These are phyloP conservation scores for Solanum aculeatissimum DNA, from an alignment of 305 asterid species.

Conservation along the genomic window DNA sequence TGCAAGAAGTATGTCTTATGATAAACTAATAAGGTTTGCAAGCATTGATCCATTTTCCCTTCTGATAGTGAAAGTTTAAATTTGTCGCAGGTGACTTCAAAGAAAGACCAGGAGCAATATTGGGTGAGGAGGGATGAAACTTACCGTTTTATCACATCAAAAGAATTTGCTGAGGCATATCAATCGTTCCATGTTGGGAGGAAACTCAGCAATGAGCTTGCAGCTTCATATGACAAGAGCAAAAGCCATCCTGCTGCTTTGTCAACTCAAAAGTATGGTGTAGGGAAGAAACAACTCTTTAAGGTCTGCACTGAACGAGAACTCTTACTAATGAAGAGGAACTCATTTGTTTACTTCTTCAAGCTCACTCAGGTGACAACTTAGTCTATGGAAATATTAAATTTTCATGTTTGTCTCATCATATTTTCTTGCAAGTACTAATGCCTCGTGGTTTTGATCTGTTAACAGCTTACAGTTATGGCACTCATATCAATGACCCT, in stretches of 20 bases:
- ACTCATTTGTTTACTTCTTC: constrained; percentile 18
- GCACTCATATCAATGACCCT: not conserved
- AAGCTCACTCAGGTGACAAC: constrained; percentile 10
- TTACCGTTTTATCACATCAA: constrained; percentile 1
- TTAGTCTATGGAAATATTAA: not conserved
- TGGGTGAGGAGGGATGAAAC: constrained; percentile 5
- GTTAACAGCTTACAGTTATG: not conserved
- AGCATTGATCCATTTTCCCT: not conserved
- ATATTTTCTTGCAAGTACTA: not conserved
- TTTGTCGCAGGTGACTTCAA: constrained; percentile 1
- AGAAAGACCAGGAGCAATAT: constrained; percentile 10
- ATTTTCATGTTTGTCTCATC: not conserved
- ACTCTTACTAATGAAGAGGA: constrained; percentile 20
- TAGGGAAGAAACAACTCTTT: constrained; percentile 3
- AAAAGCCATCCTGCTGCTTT: constrained; percentile 15
- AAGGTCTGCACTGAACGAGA: constrained; percentile 11
- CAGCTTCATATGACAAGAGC: constrained; percentile 3
- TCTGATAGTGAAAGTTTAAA: not conserved
- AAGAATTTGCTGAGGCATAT: constrained; percentile 7
- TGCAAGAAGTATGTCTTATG: constrained; percentile 8
- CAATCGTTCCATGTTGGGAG: constrained; percentile 4
- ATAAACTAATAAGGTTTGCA: not conserved
- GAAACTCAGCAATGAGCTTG: not conserved
- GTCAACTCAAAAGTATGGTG: constrained; percentile 5
- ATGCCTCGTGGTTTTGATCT: not conserved